Evolutionary conservation across 306 rosid species (phyloP), one percentile per base, ranked within the genome.

Genomic region (Castanea crenata): DNA sequence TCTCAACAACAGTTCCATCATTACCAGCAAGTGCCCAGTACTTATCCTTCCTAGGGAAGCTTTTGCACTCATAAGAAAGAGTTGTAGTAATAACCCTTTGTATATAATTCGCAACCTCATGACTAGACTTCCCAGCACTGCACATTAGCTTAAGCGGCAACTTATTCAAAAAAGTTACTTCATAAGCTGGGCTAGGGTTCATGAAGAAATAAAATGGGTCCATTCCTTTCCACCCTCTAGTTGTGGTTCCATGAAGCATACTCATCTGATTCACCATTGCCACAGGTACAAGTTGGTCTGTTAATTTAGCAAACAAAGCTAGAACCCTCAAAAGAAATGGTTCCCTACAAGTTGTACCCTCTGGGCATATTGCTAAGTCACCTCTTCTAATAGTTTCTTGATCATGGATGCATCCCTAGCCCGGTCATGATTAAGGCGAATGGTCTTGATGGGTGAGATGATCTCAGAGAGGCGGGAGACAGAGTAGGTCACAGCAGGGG

Each of bases 231-330:
- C 97, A 92, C 15, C 97, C 97, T 18, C 94, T 65, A 0, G 98
- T 95, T 0, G 97, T 94, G 1, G 97, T 94, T 8, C 98, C 97
- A 5, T 94, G 98, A 35, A 94, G 92, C 98, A 94, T 86, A 76
- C 89, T 92, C 98, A 94, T 92, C 19, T 86, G 69, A 49, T 92
- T 94, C 34, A 90, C 90, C 97, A 94, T 94, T 0, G 97, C 97
- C 14, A 94, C 97, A 0, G 98, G 97, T 5, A 92, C 94, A 0
- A 94, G 91, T n/a, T 94, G 88, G 69, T 92, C 94, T 0, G 93
- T 92, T 0, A 94, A 80, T 74, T 92, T 94, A 0, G 97, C 94
- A 31, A 94, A 94, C 3, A 92, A 49, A 0, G 98, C 97, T 0
- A 97, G 92, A 69, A 94, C 92, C 23, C 98, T 77, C 0, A 92